phyloP scores from a whole-genome alignment of 345 rosid species.

The Gossypium thurberi region DNA sequence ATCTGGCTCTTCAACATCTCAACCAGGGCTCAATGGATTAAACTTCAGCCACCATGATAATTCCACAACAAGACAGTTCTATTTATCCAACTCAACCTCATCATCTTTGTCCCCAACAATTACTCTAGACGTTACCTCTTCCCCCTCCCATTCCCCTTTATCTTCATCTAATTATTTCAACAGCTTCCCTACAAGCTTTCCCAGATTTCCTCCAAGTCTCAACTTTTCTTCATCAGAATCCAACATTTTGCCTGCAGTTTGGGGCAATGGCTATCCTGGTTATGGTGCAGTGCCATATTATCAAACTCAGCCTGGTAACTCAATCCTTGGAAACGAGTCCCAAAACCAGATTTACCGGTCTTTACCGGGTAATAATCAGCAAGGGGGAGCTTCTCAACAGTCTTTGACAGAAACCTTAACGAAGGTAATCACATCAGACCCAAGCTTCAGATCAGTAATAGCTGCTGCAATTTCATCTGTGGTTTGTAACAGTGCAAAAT shows the following conservation, averaged over 20 bases:
- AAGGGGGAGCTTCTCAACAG: constrained; percentile 27
- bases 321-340: constrained; percentile 25
- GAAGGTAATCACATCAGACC: constrained; percentile 57
- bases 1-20: constrained; percentile 56
- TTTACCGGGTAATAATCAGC: constrained; percentile 22
- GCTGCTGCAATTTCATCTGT: constrained; percentile 69
- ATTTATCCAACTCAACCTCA: constrained; percentile 30
- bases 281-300: constrained; percentile 24
- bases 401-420: constrained; percentile 60
- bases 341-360: constrained; percentile 24
- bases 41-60: constrained; percentile 36
- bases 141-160: constrained; percentile 39
- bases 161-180: constrained; percentile 31
- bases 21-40: constrained; percentile 32
- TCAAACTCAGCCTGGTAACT: constrained; percentile 23
- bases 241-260: constrained; percentile 33
- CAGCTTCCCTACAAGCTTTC: constrained; percentile 30
- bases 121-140: constrained; percentile 71
- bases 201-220: constrained; percentile 43
- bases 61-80: constrained; percentile 40
- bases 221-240: constrained; percentile 44
- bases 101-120: constrained; percentile 57
- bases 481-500: constrained; percentile 37
- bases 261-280: constrained; percentile 40
- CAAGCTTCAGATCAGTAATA: constrained; percentile 54